Evolutionary conservation across 1,284 basidiomycete genomes (phyloP).

Genomic region (Boletus austroedulis): DNA sequence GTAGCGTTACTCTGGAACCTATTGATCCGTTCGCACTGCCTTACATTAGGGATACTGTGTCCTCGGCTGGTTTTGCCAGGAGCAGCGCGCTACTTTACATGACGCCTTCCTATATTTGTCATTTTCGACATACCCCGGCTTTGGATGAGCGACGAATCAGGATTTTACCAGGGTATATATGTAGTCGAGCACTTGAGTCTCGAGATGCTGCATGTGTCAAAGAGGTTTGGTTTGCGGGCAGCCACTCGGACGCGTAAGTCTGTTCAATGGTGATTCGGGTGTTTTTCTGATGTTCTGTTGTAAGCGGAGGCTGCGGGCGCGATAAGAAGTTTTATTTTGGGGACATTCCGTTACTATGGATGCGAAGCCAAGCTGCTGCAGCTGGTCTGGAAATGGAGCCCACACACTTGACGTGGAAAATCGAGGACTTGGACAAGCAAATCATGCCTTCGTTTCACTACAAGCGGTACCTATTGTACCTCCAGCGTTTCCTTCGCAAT

Average conservation of each 20-base stretch:
- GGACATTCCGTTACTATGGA: constrained; percentile 36
- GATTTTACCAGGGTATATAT: constrained; percentile 40
- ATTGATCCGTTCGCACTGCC: too few relatives aligned
- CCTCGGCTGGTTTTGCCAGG: constrained; percentile 37
- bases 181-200: constrained; percentile 23
- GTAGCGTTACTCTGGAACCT: too few relatives aligned
- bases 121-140: constrained; percentile 35
- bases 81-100: constrained; percentile 29
- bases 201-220: constrained; percentile 25
- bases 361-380: constrained; percentile 33
- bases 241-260: constrained; percentile 38
- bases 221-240: constrained; percentile 39
- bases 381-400: constrained; percentile 26
- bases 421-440: constrained; percentile 28
- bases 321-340: constrained; percentile 32
- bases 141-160: constrained; percentile 43
- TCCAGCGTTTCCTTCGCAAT: constrained; percentile 27
- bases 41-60: constrained; percentile 32
- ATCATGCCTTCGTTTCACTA: constrained; percentile 23
- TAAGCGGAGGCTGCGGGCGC: constrained; percentile 31
- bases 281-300: too few relatives aligned
- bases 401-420: constrained; percentile 29
- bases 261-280: background rate
- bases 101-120: constrained; percentile 29
- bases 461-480: constrained; percentile 30